Base-by-base conservation (phyloP, 176 grass and related monocot genomes). In the Hsuehochloa calcarea region DNA sequence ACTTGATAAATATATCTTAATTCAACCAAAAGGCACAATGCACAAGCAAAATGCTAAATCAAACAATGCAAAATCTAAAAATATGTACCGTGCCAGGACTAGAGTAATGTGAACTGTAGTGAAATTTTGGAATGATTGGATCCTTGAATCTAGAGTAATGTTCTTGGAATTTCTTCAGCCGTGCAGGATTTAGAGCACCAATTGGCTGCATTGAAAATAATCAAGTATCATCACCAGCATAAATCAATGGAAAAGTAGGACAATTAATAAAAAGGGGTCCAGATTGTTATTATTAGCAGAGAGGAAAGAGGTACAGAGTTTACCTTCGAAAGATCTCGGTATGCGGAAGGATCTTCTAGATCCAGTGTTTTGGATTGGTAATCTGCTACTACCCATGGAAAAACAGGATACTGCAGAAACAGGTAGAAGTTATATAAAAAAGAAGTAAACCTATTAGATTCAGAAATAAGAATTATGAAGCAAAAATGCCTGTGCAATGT, bases 91-190 rank as follows among this genome's bases (percentile, higher is more conserved):
- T 80, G 74, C 85, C 68, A 67, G 86, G 89, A 94, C 84, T 94
- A 62, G 96, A 98, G 75, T 98, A 98, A 83, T 98, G 96, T 22
- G 96, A 98, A 75, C 86, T 56, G 56, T 98, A 98, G 64, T 98
- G 96, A 86, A 93, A 98, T 77, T 95, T 98, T 58, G 96, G 91
- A 75, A 95, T 92, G 51, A 89, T 72, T 80, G 96, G 96, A 94
- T 99, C 96, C 51, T 88, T 87, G 74, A 91, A 89, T 65, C 64
- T 92, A 67, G 91, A 84, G 80, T 99, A 94, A 77, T 89, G 84
- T 61, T 99, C 96, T 86, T 99, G 88, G 80, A 96, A 99, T 89
- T 96, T 96, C 78, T 79, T 88, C 86, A 99, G 72, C 58, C 93
- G 94, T 77, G 84, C 86, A 72, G 86, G 84, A 94, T 99, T 95